phyloP scores from a whole-genome alignment of 2,329 filamentous ascomycete genomes.

The Diaporthe sp. region DNA sequence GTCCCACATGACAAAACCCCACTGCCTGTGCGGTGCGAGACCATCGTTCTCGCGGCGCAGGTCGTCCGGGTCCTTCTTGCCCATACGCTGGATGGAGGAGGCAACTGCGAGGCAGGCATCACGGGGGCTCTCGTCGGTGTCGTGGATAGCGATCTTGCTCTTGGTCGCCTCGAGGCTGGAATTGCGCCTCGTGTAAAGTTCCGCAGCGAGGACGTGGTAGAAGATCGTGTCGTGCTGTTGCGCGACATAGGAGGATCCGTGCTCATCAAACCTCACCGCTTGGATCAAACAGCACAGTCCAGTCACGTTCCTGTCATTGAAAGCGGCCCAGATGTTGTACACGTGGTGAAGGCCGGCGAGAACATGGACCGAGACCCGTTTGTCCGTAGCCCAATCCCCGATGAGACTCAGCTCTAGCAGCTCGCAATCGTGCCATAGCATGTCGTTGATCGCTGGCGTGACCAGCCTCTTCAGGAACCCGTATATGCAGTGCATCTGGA shows the following conservation, averaged over 20 bases:
- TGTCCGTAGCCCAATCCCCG: background rate
- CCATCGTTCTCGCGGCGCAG: background rate
- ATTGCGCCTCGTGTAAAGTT: background rate
- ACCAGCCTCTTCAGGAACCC: background rate
- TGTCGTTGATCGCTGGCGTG: background rate
- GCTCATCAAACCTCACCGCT: no score
- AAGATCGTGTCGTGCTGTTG: background rate
- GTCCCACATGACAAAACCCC: background rate
- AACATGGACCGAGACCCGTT: background rate
- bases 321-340: background rate
- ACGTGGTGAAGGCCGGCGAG: background rate
- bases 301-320: background rate
- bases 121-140: background rate
- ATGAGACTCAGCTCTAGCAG: background rate
- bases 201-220: background rate
- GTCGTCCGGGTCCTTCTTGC: background rate
- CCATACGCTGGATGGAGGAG: background rate
- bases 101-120: background rate
- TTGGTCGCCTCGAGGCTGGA: background rate
- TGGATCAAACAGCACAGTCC: background rate
- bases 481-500: conserved; percentile 1
- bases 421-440: background rate
- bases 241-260: background rate
- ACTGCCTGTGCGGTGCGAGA: background rate
- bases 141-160: background rate